Evolutionary conservation across 2,329 filamentous ascomycete species (phyloP), one percentile per base, ranked within the genome.

Genomic region (Cyclaneusma minus): DNA sequence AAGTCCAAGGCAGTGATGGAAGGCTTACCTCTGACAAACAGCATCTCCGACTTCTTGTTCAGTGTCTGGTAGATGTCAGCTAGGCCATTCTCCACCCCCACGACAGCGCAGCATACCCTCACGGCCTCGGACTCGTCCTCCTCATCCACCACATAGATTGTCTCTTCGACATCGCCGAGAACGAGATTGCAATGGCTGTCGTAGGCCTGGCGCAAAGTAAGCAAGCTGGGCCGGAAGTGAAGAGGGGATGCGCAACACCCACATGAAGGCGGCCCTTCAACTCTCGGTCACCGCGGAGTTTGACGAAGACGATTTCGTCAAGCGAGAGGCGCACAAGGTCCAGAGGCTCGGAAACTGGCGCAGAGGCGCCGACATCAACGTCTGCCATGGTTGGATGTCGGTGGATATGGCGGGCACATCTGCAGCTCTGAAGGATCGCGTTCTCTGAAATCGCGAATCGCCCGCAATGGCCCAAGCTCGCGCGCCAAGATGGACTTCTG

Each of bases 171-270:
- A 39, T 98, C 89, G 29, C 89, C 87, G 5, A 98, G 65, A 5
- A 98, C 83, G 22, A 98, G 57, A 48, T 98, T 98, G 66, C 91
- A 98, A 54, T 98, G 89, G 46, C 83, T 93, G 50, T 98, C 89
- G 51, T 98, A 98, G 29, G 89, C 89, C 89, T 98, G 32, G 23
- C 11, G 26, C 3, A 13, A 27, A 48, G 33, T 42, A 36, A 37
- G 15, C 28, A 19, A 9, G 16, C 12, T 13, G 12, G 28, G 16
- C 21, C 27, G 24, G 21, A 16, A 29, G 22, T 24, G 21, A 22
- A 23, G 18, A 13, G 11, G 14, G n/a, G 12, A 31, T n/a, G n/a
- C n/a, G n/a, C n/a, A n/a, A n/a, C n/a, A 54, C 76, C 47, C 58
- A 95, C 89, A 55, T 98, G 89, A 47, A 98, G 66, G 47, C 87